Conservation (phyloP, 2,329 filamentous ascomycete genomes). For the Aspergillus fructus region DNA sequence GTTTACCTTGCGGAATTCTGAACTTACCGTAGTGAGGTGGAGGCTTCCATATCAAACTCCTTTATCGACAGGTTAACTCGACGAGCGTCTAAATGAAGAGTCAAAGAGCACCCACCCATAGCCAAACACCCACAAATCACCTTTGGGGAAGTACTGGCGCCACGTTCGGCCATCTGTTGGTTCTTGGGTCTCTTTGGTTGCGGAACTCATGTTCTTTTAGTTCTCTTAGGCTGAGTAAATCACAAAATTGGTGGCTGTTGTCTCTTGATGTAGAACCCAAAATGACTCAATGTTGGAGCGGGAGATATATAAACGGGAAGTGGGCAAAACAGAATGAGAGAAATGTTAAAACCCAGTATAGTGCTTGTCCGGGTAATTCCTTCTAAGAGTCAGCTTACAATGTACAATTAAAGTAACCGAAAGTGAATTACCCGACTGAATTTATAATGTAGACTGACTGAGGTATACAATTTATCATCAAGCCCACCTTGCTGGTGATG, state of each 20-base stretch:
- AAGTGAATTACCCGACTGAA: neutral
- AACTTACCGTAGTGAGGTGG: slow-evolving; percentile 85
- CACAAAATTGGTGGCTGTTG: neutral
- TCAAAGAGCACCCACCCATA: slow-evolving; percentile 69
- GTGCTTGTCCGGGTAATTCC: neutral
- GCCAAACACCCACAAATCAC: slow-evolving; percentile 93
- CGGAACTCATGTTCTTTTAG: slow-evolving; percentile 1
- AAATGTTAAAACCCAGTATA: neutral
- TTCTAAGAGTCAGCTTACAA: neutral
- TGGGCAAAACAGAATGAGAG: neutral
- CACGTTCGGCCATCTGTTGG: slow-evolving; percentile 40
- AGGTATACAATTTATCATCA: neutral
- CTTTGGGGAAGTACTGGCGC: slow-evolving; percentile 44
- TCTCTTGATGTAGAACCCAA: neutral
- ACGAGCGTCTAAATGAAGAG: neutral
- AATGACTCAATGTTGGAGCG: neutral
- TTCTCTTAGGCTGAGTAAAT: neutral
- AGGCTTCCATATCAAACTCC: slow-evolving; percentile 97
- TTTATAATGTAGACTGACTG: neutral
- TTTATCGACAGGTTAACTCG: slow-evolving; percentile 36
- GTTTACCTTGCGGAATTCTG: neutral
- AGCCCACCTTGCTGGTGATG: slow-evolving; percentile 1
- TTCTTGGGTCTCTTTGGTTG: slow-evolving; percentile 21
- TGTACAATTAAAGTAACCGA: neutral
- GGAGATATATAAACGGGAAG: neutral